Conservation (phyloP, 257 asterid species). For the Mentha longifolia region DNA sequence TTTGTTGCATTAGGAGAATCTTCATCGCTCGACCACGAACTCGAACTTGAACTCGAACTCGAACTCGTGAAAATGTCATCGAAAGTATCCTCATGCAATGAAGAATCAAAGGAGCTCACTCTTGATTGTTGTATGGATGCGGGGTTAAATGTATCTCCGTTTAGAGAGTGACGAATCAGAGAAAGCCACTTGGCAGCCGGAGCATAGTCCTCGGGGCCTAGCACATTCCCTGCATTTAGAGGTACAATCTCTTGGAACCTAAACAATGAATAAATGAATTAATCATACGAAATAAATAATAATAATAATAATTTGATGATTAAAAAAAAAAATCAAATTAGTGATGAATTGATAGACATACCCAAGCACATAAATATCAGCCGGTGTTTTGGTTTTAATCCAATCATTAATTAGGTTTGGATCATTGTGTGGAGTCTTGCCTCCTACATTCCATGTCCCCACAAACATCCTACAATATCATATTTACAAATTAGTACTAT, state of each 20-base stretch:
- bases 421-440: slow-evolving; percentile 66
- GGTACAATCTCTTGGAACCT: slow-evolving; percentile 93
- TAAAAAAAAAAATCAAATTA: too few relatives aligned
- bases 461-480: slow-evolving; percentile 63
- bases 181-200: slow-evolving; percentile 80
- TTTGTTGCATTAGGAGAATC: slow-evolving; percentile 10
- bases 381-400: slow-evolving; percentile 52
- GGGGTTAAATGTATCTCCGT: slow-evolving; percentile 28
- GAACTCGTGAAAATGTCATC: slow-evolving; percentile 24
- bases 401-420: slow-evolving; percentile 60
- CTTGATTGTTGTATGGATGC: slow-evolving; percentile 39
- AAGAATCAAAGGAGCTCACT: slow-evolving; percentile 48
- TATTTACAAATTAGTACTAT: neutral
- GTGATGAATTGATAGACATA: slow-evolving; percentile 16
- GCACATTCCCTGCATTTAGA: slow-evolving; percentile 75
- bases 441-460: slow-evolving; percentile 97
- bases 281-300: too few relatives aligned
- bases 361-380: slow-evolving; percentile 91
- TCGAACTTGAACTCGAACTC: slow-evolving; percentile 18
- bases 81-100: slow-evolving; percentile 32
- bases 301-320: too few relatives aligned
- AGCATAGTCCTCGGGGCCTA: slow-evolving; percentile 65
- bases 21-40: slow-evolving; percentile 33
- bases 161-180: slow-evolving; percentile 59
- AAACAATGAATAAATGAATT: neutral